phyloP scores from a whole-genome alignment of 495 filamentous ascomycete species.

The Cercophora scortea region DNA sequence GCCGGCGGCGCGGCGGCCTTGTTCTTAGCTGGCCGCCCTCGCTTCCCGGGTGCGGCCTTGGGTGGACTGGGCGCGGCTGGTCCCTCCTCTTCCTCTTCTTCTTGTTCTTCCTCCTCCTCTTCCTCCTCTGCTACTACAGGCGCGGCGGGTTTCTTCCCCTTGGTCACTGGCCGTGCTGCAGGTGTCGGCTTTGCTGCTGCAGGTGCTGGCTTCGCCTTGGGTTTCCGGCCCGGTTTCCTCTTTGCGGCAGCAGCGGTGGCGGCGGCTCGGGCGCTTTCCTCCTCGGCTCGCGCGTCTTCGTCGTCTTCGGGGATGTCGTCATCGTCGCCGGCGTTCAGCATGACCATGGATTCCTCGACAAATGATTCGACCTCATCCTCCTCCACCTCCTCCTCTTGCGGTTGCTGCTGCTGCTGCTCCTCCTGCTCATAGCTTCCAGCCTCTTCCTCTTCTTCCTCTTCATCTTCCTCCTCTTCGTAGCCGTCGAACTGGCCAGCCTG shows the following conservation, averaged over 20 bases:
- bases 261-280: conserved; percentile 2
- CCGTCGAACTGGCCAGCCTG: background rate
- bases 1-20: conserved; percentile 2
- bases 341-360: conserved; percentile 29
- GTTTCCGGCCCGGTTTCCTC: conserved; percentile 15
- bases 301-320: conserved; percentile 14
- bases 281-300: background rate
- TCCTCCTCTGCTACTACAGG: background rate
- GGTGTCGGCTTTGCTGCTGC: background rate
- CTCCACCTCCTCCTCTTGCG: conserved; percentile 18
- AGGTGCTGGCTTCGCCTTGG: conserved; percentile 7
- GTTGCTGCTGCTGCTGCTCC: conserved; percentile 22
- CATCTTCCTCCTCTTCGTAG: conserved; percentile 13
- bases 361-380: conserved; percentile 14
- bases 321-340: conserved; percentile 22
- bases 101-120: conserved; percentile 1
- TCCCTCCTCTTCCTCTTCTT: conserved; percentile 3
- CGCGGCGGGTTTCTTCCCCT: conserved; percentile 4
- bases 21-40: conserved; percentile 11
- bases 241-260: conserved; percentile 7
- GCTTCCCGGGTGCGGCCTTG: background rate
- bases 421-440: conserved; percentile 19
- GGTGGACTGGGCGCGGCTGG: background rate
- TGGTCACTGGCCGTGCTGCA: background rate
- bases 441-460: conserved; percentile 14